Conservation (phyloP, 1,139 yeast species). For the Hyphopichia pseudoburtonii region DNA sequence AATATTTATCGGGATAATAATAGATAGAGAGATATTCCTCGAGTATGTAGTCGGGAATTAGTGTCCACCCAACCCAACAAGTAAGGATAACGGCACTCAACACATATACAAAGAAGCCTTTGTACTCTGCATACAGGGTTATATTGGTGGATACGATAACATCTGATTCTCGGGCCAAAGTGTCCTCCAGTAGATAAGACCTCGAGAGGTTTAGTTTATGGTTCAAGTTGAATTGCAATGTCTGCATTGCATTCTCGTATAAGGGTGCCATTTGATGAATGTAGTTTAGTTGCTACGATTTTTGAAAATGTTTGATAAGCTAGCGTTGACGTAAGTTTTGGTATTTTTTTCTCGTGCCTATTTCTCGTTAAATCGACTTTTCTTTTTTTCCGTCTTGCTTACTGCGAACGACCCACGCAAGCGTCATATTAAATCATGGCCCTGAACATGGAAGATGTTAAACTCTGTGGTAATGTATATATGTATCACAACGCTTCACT, state of each 20-base stretch:
- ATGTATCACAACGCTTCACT: no score
- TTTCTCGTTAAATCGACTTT: no score
- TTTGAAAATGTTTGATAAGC: no score
- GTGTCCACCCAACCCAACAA: conserved; percentile 68
- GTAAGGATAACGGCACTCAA: conserved; percentile 51
- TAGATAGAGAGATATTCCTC: conserved; percentile 52
- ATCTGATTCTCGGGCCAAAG: conserved; percentile 73
- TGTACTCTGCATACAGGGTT: conserved; percentile 74
- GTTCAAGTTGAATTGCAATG: conserved; percentile 1
- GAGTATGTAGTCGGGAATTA: conserved; percentile 58
- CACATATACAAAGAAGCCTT: conserved; percentile 77
- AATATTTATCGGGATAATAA: conserved; percentile 84
- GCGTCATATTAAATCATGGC: no score
- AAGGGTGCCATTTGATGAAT: no score
- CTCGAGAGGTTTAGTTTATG: background rate
- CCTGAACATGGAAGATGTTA: no score
- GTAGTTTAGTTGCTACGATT: no score
- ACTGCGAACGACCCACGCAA: no score
- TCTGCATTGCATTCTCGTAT: conserved; percentile 4
- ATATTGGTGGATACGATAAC: conserved; percentile 67
- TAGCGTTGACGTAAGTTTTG: no score
- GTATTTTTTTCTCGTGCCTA: no score
- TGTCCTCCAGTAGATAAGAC: conserved; percentile 30
- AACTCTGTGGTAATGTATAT: no score
- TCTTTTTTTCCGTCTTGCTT: no score